Base-by-base conservation (phyloP, 768 basidiomycete species). In the Leccinellum albellum region DNA sequence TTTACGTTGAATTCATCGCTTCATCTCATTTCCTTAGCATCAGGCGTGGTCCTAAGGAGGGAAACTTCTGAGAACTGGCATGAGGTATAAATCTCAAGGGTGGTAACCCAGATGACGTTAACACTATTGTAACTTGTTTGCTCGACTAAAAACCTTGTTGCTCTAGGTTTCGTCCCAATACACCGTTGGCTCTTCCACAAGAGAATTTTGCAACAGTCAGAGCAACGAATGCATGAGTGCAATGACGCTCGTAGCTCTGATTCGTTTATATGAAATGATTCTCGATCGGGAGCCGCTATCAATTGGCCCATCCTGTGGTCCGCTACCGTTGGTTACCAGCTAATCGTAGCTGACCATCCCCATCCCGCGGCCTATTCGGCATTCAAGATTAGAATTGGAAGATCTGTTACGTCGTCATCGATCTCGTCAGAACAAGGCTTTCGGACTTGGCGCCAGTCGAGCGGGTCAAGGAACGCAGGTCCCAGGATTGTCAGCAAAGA, bases 401-500 rank as follows among this genome's bases (percentile, higher is more conserved):
- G 32, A 40, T 40, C 37, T n/a, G 37, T n/a, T 20, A n/a, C 12
- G 31, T 40, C 37, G 9, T n/a, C n/a, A 5, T 17, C 3, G 7
- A 26, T 31, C 9, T 40, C n/a, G n/a, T n/a, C n/a, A 42, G 48
- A 98, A 98, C 76, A 86, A 80, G 64, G 93, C 95, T 0, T 98
- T 98, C 65, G 94, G 96, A 12, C 95, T 94, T 20, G 96, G 96
- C 6, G 94, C 37, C n/a, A 40, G 37, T 40, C 35, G 17, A 35
- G n/a, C n/a, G n/a, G n/a, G n/a, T n/a, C n/a, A n/a, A 6, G 97
- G 7, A 90, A 93, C 62, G 90, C 98, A 8, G 84, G 88, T 0
- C 88, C 89, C 3, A 89, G 83, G 68, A 79, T 95, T 51, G 94
- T 98, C 42, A 93, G 90, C 65, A 76, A 96, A 51, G 96, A 98